phyloP scores from a whole-genome alignment of 257 asterid species.

The Gardenia jasminoides region DNA sequence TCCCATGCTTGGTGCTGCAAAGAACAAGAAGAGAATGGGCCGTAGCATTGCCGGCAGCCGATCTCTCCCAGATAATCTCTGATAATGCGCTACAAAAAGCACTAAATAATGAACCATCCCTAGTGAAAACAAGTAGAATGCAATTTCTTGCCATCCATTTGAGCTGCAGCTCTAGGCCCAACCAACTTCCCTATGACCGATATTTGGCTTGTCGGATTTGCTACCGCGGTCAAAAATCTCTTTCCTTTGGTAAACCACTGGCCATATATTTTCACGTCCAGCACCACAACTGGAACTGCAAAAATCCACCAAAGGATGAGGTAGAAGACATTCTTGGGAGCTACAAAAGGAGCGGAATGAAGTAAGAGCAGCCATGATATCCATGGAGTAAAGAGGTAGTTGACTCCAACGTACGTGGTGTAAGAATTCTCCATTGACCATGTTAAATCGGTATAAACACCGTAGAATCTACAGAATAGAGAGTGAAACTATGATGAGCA shows the following conservation, averaged over 20 bases:
- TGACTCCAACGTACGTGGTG: conserved; percentile 65
- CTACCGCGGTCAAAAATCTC: conserved; percentile 43
- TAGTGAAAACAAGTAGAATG: conserved; percentile 45
- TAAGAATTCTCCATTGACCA: conserved; percentile 47
- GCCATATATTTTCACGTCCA: conserved; percentile 64
- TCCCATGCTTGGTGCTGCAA: conserved; percentile 68
- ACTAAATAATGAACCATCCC: conserved; percentile 76
- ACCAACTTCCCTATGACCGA: conserved; percentile 62
- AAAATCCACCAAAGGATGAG: conserved; percentile 54
- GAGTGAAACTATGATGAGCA: conserved; percentile 36
- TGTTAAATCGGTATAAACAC: conserved; percentile 44
- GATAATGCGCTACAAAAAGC: conserved; percentile 65
- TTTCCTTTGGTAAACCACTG: conserved; percentile 75
- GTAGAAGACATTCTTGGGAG: conserved; percentile 26
- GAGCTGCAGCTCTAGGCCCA: conserved; percentile 68
- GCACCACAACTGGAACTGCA: conserved; percentile 43
- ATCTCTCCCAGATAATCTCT: conserved; percentile 50
- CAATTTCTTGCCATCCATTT: conserved; percentile 58
- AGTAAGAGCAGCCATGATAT: conserved; percentile 66
- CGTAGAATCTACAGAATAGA: conserved; percentile 43
- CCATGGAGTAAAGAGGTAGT: conserved; percentile 73
- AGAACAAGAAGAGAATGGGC: conserved; percentile 58
- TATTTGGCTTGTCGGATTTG: conserved; percentile 70
- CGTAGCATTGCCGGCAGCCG: conserved; percentile 51
- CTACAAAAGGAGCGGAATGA: conserved; percentile 52